phyloP scores from a whole-genome alignment of 2,329 filamentous ascomycete species.

The Colletotrichum sansevieriae region DNA sequence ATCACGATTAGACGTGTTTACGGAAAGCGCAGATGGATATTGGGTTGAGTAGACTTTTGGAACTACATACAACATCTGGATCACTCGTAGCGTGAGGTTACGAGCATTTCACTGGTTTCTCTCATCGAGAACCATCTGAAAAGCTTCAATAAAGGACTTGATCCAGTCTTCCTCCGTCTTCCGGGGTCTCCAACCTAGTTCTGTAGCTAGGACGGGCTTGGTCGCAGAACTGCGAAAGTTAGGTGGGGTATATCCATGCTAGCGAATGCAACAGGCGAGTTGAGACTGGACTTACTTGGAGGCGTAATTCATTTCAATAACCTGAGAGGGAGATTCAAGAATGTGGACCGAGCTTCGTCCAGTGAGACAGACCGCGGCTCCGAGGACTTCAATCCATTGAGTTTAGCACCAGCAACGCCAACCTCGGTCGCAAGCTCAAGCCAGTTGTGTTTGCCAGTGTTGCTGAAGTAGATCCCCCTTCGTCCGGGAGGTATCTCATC shows the following conservation, averaged over 20 bases:
- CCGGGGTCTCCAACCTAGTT: conserved; percentile 51
- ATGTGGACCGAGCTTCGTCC: conserved; percentile 19
- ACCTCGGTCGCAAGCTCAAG: conserved; percentile 52
- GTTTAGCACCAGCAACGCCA: conserved; percentile 49
- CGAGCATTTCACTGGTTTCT: not conserved
- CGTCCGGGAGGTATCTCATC: conserved; percentile 52
- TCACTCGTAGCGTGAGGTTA: not conserved
- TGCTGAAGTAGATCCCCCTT: conserved; percentile 58
- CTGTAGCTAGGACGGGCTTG: conserved; percentile 44
- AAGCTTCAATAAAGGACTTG: conserved; percentile 43
- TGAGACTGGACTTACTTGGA: not conserved
- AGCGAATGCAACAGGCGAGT: too few species aligned
- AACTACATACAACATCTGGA: not conserved
- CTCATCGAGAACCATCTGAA: conserved; percentile 28
- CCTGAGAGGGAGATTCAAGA: conserved; percentile 5
- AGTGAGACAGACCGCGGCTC: conserved; percentile 26
- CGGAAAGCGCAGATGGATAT: not conserved
- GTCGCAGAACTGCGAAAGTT: conserved; percentile 40
- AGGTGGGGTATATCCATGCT: too few species aligned
- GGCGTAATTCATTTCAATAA: conserved; percentile 35
- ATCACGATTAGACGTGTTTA: not conserved
- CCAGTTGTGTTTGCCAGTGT: conserved; percentile 56
- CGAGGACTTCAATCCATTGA: conserved; percentile 49
- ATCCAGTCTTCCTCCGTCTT: conserved; percentile 48
- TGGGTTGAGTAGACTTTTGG: not conserved